These are phyloP conservation scores for Climacium dendroides DNA, from an alignment of 225 moss, liverwort and hornwort genomes.

Conservation along the genomic window DNA sequence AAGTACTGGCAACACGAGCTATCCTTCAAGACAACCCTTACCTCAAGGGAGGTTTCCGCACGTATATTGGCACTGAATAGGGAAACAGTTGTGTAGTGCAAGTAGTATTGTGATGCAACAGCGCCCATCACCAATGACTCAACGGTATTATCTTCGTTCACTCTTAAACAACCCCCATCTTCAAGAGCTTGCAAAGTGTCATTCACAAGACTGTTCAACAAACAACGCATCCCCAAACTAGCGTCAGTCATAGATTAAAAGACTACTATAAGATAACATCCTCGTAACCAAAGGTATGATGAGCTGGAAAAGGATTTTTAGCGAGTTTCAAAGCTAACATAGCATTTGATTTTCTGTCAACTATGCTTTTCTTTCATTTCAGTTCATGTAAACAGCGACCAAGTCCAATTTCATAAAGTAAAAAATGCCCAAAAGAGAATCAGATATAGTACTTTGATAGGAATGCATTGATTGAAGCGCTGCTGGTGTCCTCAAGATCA, in stretches of 20 bases:
- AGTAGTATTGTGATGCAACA: constrained; percentile 94
- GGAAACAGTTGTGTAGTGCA: constrained; percentile 92
- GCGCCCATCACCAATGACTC: constrained; percentile 82
- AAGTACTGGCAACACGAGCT: background rate
- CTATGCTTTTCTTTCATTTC: background rate
- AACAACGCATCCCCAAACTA: background rate
- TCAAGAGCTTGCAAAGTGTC: constrained; percentile 78
- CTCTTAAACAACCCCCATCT: constrained; percentile 81
- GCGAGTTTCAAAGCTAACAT: background rate
- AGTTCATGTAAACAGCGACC: background rate
- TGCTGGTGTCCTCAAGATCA: constrained; percentile 83
- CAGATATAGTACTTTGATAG: constrained; percentile 55
- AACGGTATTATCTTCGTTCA: constrained; percentile 81
- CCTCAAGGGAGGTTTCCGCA: constrained; percentile 73
- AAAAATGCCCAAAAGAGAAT: background rate
- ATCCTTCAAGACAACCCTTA: background rate
- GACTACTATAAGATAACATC: background rate
- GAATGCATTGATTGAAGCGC: constrained; percentile 62
- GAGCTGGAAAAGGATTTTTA: background rate
- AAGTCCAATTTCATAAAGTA: background rate
- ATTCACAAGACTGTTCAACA: constrained; percentile 58
- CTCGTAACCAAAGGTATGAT: background rate
- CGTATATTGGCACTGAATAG: constrained; percentile 83
- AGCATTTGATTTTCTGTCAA: background rate
- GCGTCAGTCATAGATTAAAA: background rate